Conservation (phyloP, 106 monocot genomes). For the Chionographis japonica region DNA sequence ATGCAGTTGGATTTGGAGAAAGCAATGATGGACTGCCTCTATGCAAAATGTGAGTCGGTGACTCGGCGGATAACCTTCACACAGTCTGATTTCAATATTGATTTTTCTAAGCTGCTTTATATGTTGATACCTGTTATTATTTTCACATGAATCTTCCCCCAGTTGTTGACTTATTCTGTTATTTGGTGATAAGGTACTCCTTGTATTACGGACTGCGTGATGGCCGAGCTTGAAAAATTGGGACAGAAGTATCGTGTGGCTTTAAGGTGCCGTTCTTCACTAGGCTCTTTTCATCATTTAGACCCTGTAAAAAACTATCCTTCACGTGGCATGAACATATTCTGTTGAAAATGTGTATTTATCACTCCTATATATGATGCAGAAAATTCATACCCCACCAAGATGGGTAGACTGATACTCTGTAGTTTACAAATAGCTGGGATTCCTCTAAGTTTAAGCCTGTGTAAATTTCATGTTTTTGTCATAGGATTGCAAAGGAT, state of each 20-base stretch:
- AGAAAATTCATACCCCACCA: too few species aligned
- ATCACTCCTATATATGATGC: too few species aligned
- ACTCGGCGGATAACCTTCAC: background rate
- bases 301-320: background rate
- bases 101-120: background rate
- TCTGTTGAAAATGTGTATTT: too few species aligned
- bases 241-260: constrained; percentile 98
- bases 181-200: constrained; percentile 64
- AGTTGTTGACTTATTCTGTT: background rate
- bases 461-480: background rate
- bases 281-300: background rate
- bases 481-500: constrained; percentile 87
- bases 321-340: background rate
- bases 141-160: background rate
- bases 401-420: too few species aligned
- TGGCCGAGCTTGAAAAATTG: constrained; percentile 99
- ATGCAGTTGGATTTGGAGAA: constrained; percentile 91
- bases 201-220: constrained; percentile 97
- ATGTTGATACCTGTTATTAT: background rate
- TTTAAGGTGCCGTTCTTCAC: constrained; percentile 45
- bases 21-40: constrained; percentile 98
- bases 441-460: too few species aligned
- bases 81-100: background rate
- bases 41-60: constrained; percentile 98
- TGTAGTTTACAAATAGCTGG: too few species aligned